Conservation (phyloP, 345 rosid genomes). For the Carallia pectinifolia region DNA sequence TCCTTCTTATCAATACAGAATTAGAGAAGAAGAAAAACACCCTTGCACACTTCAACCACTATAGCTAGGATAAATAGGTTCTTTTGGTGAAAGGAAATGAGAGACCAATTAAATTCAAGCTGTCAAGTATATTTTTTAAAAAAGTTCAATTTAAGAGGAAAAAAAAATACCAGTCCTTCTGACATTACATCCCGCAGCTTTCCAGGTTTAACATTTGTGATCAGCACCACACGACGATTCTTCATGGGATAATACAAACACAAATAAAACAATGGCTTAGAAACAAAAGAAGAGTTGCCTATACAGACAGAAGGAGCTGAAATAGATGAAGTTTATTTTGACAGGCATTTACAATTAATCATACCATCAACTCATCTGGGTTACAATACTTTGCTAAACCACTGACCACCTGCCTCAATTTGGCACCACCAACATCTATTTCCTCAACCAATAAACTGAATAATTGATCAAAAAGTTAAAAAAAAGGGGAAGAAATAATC, state of each 20-base stretch:
- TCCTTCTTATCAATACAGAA: too few species aligned
- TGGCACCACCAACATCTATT: conserved; percentile 86
- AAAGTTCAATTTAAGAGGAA: too few species aligned
- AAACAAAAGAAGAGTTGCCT: too few species aligned
- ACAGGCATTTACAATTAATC: conserved; percentile 9
- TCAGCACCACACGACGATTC: conserved; percentile 76
- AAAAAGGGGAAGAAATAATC: conserved; percentile 3
- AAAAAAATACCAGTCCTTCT: conserved; percentile 78
- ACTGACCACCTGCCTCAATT: conserved; percentile 92
- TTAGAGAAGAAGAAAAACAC: not conserved
- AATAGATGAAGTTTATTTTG: not conserved
- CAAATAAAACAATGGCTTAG: conserved; percentile 10
- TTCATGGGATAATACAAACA: conserved; percentile 37
- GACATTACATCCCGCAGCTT: conserved; percentile 90
- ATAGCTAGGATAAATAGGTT: not conserved
- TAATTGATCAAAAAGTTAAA: conserved; percentile 13
- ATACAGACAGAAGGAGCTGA: too few species aligned
- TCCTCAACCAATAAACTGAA: conserved; percentile 96
- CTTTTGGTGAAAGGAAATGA: not conserved
- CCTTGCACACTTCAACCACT: not conserved
- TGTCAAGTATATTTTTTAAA: too few species aligned
- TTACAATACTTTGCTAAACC: conserved; percentile 88
- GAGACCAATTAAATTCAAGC: not conserved
- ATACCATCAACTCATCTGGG: conserved; percentile 82
- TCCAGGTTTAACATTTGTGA: conserved; percentile 98